Evolutionary conservation across 1,139 yeast species (phyloP).

Genomic region (Geotrichum carabidarum): DNA sequence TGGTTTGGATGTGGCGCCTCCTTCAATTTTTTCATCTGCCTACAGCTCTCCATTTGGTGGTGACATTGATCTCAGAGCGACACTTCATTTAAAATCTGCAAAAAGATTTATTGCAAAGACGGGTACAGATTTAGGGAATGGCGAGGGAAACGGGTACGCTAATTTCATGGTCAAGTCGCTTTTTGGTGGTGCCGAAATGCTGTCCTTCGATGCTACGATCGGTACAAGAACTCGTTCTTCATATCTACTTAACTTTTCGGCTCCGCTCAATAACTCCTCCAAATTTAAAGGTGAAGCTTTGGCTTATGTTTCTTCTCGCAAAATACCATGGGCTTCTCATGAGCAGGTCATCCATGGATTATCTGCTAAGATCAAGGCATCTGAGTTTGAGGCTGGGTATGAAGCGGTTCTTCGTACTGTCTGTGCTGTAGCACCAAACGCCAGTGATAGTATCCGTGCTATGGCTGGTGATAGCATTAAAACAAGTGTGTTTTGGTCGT

Average conservation of each 20-base stretch:
- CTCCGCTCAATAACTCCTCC: slow-evolving; percentile 55
- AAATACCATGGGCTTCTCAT: slow-evolving; percentile 65
- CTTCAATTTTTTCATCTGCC: slow-evolving; percentile 22
- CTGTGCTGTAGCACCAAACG: slow-evolving; percentile 38
- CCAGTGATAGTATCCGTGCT: slow-evolving; percentile 34
- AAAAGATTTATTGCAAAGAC: slow-evolving; percentile 66
- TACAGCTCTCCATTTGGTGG: slow-evolving; percentile 3
- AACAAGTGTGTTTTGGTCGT: slow-evolving; percentile 34
- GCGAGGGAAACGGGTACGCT: slow-evolving; percentile 90
- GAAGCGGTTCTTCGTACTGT: slow-evolving; percentile 65
- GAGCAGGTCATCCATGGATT: slow-evolving; percentile 58
- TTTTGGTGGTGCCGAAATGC: slow-evolving; percentile 82
- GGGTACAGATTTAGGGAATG: slow-evolving; percentile 90
- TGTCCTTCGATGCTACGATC: slow-evolving; percentile 69
- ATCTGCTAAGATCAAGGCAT: slow-evolving; percentile 45
- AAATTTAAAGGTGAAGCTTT: slow-evolving; percentile 52
- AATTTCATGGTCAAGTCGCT: slow-evolving; percentile 64
- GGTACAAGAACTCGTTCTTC: slow-evolving; percentile 75
- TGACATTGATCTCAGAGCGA: slow-evolving; percentile 24
- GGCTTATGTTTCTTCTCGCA: slow-evolving; percentile 54
- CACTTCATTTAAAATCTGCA: slow-evolving; percentile 27
- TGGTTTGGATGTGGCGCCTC: slow-evolving; percentile 37
- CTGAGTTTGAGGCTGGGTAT: slow-evolving; percentile 47
- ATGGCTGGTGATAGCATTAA: slow-evolving; percentile 40
- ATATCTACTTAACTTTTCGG: slow-evolving; percentile 55